phyloP scores from a whole-genome alignment of 345 rosid species.

The Pistacia atlantica region DNA sequence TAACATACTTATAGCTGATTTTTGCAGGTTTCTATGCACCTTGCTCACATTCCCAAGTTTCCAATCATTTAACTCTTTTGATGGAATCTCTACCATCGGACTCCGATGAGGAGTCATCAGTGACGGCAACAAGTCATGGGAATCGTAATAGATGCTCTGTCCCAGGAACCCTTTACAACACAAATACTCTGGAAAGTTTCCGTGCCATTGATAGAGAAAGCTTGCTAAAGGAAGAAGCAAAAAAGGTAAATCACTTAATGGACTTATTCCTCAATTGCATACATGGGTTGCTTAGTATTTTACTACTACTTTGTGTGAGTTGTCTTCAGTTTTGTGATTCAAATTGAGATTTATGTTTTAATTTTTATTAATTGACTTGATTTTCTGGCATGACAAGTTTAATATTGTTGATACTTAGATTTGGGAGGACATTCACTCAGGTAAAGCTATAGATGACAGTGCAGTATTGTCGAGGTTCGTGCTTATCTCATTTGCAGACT shows the following conservation, averaged over 20 bases:
- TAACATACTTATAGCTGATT: not conserved
- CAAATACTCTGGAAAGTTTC: slow-evolving; percentile 80
- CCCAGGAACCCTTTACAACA: slow-evolving; percentile 77
- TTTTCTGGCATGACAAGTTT: not conserved
- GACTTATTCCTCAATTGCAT: slow-evolving; percentile 1
- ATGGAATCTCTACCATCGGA: slow-evolving; percentile 68
- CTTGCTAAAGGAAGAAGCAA: slow-evolving; percentile 68
- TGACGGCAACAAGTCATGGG: slow-evolving; percentile 35
- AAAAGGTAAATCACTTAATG: slow-evolving; percentile 49
- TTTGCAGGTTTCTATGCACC: slow-evolving; percentile 80
- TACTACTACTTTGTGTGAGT: not conserved
- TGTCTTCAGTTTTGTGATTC: not conserved
- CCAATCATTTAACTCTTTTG: slow-evolving; percentile 69
- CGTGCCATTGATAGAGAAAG: slow-evolving; percentile 59
- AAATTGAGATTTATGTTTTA: not conserved
- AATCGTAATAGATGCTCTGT: slow-evolving; percentile 80
- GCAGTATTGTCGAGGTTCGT: slow-evolving; percentile 69
- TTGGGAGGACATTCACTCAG: slow-evolving; percentile 87
- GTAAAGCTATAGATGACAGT: slow-evolving; percentile 74
- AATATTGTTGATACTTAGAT: slow-evolving; percentile 48
- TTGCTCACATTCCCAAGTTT: slow-evolving; percentile 78
- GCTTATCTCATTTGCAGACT: slow-evolving; percentile 85
- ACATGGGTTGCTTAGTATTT: not conserved
- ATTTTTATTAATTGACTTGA: not conserved
- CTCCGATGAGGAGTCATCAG: slow-evolving; percentile 35